Conservation (phyloP, 345 rosid genomes). For the Gynandropsis gynandra region DNA sequence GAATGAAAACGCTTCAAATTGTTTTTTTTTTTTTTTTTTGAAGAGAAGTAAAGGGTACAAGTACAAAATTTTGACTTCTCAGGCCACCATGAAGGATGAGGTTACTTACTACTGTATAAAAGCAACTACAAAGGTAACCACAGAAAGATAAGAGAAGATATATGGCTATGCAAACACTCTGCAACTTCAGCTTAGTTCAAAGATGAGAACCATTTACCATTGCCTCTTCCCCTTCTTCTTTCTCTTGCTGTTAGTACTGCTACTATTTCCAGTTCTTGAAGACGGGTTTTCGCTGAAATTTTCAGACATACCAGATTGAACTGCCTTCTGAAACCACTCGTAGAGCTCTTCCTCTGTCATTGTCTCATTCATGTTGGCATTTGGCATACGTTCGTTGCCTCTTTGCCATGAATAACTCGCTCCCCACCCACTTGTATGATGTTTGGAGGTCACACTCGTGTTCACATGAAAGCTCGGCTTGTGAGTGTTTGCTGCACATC, state of each 20-base stretch:
- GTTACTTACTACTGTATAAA: no score
- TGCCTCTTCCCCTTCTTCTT: slow-evolving; percentile 83
- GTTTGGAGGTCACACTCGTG: slow-evolving; percentile 56
- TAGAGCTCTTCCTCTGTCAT: slow-evolving; percentile 86
- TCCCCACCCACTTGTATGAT: slow-evolving; percentile 42
- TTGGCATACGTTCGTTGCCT: slow-evolving; percentile 43
- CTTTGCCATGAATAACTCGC: slow-evolving; percentile 49
- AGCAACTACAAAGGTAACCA: no score
- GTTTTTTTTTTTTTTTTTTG: no score
- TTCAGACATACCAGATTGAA: slow-evolving; percentile 69
- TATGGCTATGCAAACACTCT: not conserved
- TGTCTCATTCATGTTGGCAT: slow-evolving; percentile 60
- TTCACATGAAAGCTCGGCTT: slow-evolving; percentile 97
- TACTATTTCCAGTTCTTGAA: slow-evolving; percentile 29
- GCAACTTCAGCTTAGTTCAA: not conserved
- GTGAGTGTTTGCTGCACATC: slow-evolving; percentile 86
- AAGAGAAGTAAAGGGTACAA: no score
- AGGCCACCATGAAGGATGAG: no score
- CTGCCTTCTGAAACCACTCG: slow-evolving; percentile 87
- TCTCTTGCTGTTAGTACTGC: slow-evolving; percentile 40
- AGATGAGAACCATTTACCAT: slow-evolving; percentile 29
- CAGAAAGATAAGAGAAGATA: no score
- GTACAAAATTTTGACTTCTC: no score
- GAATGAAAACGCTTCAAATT: no score
- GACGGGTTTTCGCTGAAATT: slow-evolving; percentile 37